Evolutionary conservation across 495 filamentous ascomycete genomes (phyloP), one percentile per base, ranked within the genome.

Genomic region (Penicillium antarcticum): DNA sequence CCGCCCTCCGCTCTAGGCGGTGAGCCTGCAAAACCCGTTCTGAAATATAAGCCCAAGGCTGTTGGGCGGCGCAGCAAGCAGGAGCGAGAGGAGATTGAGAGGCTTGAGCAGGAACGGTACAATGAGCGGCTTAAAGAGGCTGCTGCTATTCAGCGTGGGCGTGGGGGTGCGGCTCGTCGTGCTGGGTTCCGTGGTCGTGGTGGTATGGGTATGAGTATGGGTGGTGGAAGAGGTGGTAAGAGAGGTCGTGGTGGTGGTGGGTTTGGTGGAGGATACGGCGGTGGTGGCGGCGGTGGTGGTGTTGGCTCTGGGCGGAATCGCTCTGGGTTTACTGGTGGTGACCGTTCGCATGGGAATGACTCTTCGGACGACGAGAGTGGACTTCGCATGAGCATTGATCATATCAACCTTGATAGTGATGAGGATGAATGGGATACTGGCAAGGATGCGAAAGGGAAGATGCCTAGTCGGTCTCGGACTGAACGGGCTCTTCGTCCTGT

Each of bases 41-140:
- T 81, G 26, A 82, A 81, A 48, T 76, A 74, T 43, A 66, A 74
- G 52, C 78, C 78, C 4, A 75, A 72, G 36, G 65, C 68, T 1
- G 66, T 72, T 4, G 58, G 56, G 4, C 78, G 78, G 8, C 76
- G 76, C 39, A 77, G 71, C 54, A 76, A 80, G 53, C 75, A 78
- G 48, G 79, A 80, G 54, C 74, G 78, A 50, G 77, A 80, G 29
- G 73, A 69, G 11, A 67, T 74, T 1, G 72, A 76, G 60, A 69
- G 69, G 41, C 62, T 72, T 16, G 79, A 82, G 52, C 69, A 70
- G 31, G 66, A 77, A 51, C 63, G 76, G 13, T 43, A 71, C 32
- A 74, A 70, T 31, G 74, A 74, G 51, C 67, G 76, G 35, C 45
- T 79, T 43, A 63, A 62, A 40, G 75, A 76, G 48, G 72, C 69